Evolutionary conservation across 164 flowering plant genomes (phyloP).

Genomic region (Akebia trifoliata): DNA sequence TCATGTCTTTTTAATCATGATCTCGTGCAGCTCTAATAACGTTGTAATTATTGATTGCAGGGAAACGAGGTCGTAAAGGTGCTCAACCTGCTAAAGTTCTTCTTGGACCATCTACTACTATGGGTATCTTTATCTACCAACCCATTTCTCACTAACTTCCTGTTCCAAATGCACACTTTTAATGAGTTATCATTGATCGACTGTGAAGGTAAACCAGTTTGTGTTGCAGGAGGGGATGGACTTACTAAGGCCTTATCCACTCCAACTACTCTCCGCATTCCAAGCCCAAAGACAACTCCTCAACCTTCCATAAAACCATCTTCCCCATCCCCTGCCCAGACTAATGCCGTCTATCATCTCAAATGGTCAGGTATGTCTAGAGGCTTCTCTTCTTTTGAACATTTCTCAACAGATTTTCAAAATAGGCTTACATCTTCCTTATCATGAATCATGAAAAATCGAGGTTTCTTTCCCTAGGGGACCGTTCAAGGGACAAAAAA

Average conservation of each 20-base stretch:
- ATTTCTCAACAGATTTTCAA: background rate
- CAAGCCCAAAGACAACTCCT: too few relatives aligned
- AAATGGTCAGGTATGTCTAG: slow-evolving; percentile 18
- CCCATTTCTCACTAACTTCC: too few relatives aligned
- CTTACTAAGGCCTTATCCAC: too few relatives aligned
- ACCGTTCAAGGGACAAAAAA: too few relatives aligned
- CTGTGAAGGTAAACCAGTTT: slow-evolving; percentile 8
- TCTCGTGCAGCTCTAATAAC: background rate
- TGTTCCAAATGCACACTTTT: background rate
- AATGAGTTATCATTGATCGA: background rate
- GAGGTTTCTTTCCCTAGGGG: too few relatives aligned
- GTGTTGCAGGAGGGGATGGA: background rate
- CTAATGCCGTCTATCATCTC: slow-evolving; percentile 10
- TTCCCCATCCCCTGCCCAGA: too few relatives aligned
- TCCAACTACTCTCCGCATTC: too few relatives aligned
- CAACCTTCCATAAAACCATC: too few relatives aligned
- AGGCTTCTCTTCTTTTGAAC: background rate
- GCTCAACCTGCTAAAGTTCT: slow-evolving; percentile 2
- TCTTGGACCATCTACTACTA: slow-evolving; percentile 5
- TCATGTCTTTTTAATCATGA: background rate
- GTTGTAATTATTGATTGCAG: background rate
- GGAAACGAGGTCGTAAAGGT: background rate
- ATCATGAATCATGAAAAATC: background rate
- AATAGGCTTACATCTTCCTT: background rate
- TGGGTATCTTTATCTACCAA: background rate